Evolutionary conservation across 2,329 filamentous ascomycete genomes (phyloP).

Genomic region (Paramyrothecium sp.): DNA sequence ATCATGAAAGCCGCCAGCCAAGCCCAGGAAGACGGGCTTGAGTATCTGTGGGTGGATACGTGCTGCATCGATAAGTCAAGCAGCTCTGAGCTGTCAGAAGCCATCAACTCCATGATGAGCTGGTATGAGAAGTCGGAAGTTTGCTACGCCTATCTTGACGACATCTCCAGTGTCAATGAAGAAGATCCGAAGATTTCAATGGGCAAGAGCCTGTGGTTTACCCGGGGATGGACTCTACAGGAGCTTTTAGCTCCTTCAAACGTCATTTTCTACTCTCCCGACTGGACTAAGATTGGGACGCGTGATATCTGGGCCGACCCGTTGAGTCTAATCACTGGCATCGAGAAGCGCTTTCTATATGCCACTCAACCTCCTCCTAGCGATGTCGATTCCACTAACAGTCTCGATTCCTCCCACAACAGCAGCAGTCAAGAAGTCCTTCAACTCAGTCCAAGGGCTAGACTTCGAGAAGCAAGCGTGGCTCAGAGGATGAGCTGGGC

Average conservation of each 20-base stretch:
- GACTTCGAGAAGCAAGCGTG: not conserved
- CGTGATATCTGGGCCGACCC: no score
- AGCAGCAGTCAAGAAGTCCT: not conserved
- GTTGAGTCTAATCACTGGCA: no score
- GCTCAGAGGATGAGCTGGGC: not conserved
- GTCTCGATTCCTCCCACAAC: no score
- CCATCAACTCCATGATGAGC: constrained; percentile 22
- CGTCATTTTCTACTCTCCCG: no score
- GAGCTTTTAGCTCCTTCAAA: not conserved
- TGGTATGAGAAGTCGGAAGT: constrained; percentile 21
- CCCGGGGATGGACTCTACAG: not conserved
- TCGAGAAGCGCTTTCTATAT: no score
- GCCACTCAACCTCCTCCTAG: no score
- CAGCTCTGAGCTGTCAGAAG: constrained; percentile 20
- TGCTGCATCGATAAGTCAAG: constrained; percentile 24
- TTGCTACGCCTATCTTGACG: constrained; percentile 22
- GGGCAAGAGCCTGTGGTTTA: not conserved
- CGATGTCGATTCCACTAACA: no score
- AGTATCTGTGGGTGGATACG: constrained; percentile 19
- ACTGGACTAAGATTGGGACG: no score
- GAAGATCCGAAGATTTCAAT: not conserved
- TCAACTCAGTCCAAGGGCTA: not conserved
- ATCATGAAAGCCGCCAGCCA: no score
- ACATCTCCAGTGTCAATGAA: constrained; percentile 9
- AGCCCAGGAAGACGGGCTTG: no score